A percentile compares a stretch with the other conserved stretches of the same genome.
Evolutionary conservation across 1,284 basidiomycete species (phyloP).

Genomic region (Ustilago hordei): DNA sequence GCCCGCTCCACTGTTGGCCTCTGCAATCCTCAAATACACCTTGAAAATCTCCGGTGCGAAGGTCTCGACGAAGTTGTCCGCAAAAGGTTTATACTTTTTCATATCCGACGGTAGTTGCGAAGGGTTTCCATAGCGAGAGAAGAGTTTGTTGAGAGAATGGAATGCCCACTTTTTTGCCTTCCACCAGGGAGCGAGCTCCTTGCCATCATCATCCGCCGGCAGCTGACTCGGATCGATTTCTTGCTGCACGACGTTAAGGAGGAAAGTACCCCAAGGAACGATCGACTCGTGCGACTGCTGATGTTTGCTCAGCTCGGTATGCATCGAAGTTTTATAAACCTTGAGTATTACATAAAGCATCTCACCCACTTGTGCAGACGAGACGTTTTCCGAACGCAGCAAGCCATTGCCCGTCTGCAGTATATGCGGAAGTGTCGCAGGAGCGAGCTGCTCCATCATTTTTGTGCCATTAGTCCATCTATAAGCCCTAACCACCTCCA

Average conservation of each 20-base stretch:
- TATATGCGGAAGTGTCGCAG: conserved; percentile 61
- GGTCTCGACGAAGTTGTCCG: conserved; percentile 61
- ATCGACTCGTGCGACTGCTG: conserved; percentile 66
- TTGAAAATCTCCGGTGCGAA: conserved; percentile 69
- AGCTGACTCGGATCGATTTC: conserved; percentile 51
- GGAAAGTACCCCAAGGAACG: conserved; percentile 66
- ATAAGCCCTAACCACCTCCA: conserved; percentile 65
- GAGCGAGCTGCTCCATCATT: conserved; percentile 61
- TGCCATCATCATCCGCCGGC: conserved; percentile 55
- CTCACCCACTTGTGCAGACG: conserved; percentile 60
- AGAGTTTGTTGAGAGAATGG: conserved; percentile 68
- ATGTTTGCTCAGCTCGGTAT: conserved; percentile 58
- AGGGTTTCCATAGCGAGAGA: conserved; percentile 66
- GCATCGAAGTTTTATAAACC: conserved; percentile 67
- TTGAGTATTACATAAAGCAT: conserved; percentile 66
- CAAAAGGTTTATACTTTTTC: conserved; percentile 67
- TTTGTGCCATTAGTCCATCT: conserved; percentile 60
- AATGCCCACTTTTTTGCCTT: conserved; percentile 70
- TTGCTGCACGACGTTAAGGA: conserved; percentile 65
- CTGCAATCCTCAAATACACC: conserved; percentile 63
- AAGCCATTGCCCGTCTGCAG: conserved; percentile 55
- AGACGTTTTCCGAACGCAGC: conserved; percentile 55
- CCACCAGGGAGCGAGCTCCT: conserved; percentile 61
- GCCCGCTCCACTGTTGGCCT: conserved; percentile 47
- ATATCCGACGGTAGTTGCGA: conserved; percentile 64